These are phyloP conservation scores for Xylariaceae sp. DNA, from an alignment of 2,329 filamentous ascomycete species.

Conservation along the genomic window DNA sequence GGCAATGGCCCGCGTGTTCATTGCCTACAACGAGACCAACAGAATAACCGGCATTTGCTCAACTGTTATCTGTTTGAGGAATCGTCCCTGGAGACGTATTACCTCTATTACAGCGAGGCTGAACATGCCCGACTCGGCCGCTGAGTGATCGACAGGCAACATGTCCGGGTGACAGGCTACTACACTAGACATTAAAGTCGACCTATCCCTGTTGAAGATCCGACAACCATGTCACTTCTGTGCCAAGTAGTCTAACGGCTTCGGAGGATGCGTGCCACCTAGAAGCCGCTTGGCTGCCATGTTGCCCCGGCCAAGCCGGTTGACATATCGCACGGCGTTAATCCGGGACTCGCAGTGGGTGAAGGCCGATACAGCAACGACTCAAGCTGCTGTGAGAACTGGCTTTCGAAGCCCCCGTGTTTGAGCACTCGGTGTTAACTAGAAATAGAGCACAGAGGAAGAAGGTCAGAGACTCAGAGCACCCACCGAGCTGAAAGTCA, in stretches of 20 bases:
- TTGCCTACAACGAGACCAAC: background rate
- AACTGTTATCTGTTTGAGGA: background rate
- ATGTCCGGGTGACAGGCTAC: too few relatives aligned
- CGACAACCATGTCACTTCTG: background rate
- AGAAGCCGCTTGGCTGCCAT: background rate
- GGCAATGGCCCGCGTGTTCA: too few relatives aligned
- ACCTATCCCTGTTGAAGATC: background rate
- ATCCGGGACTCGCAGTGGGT: background rate
- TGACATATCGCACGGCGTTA: background rate
- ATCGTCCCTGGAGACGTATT: too few relatives aligned
- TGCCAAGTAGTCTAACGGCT: constrained; percentile 8
- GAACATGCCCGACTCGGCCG: background rate
- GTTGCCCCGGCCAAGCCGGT: background rate
- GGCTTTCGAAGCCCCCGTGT: background rate
- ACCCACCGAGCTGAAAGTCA: background rate
- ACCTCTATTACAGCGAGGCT: constrained; percentile 1
- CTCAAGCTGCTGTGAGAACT: background rate
- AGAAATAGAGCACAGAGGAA: too few relatives aligned
- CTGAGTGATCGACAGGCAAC: constrained; percentile 1
- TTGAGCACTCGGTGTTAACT: too few relatives aligned
- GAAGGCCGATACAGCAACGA: background rate
- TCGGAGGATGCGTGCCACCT: background rate
- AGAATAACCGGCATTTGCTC: too few relatives aligned
- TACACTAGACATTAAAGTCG: too few relatives aligned
- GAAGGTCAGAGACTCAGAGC: background rate